Conservation (phyloP, 2,329 filamentous ascomycete species). For the Fusarium sp. region DNA sequence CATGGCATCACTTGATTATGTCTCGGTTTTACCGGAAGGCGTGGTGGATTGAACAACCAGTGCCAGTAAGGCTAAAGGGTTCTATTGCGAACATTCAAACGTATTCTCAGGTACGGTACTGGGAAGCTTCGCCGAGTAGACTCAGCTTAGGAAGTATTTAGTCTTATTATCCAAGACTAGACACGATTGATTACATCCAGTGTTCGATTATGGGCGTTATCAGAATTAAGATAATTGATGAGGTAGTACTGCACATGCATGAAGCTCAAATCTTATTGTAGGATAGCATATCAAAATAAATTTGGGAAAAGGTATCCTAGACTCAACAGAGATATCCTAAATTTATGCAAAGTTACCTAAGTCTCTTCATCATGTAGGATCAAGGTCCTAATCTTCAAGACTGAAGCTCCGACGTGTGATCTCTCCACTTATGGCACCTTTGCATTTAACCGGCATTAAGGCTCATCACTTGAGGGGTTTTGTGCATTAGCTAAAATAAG, state of each 20-base stretch:
- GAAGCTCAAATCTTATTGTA: no score
- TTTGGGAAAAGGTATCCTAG: no score
- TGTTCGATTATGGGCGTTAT: neutral
- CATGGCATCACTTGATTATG: neutral
- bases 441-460: neutral
- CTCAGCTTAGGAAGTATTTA: no score
- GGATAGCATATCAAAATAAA: no score
- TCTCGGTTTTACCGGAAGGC: neutral
- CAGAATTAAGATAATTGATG: neutral
- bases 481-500: neutral
- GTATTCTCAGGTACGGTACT: no score
- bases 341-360: no score
- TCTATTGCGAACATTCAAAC: neutral
- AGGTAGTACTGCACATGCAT: no score
- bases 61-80: neutral
- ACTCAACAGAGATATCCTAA: no score
- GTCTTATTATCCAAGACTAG: neutral
- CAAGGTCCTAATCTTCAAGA: no score
- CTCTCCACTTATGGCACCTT: neutral
- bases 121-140: no score
- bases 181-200: no score
- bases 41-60: neutral
- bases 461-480: neutral
- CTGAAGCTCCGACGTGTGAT: fast-evolving
- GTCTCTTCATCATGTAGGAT: no score